Conservation (phyloP, 2,329 filamentous ascomycete species). For the Huntiella decipiens region DNA sequence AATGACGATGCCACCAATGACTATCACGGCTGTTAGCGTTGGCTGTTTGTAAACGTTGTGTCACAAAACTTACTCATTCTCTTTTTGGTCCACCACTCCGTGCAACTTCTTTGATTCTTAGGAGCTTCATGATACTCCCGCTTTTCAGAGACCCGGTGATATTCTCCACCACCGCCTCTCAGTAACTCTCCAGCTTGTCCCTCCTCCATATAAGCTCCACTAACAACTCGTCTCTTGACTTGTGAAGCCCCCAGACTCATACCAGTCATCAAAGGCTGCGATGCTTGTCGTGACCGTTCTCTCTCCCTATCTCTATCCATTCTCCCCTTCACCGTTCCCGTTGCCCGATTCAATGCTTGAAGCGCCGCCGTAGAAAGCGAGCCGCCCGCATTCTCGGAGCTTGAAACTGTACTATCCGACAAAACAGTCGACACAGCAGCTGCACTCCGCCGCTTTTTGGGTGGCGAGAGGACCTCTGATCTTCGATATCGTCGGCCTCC, state of each 20-base stretch:
- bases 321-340: neutral
- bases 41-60: neutral
- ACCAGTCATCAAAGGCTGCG: slow-evolving; percentile 16
- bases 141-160: slow-evolving; percentile 31
- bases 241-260: slow-evolving; percentile 23
- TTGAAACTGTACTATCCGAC: slow-evolving; percentile 1
- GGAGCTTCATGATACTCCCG: slow-evolving; percentile 19
- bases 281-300: neutral
- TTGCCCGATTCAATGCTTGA: neutral
- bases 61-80: slow-evolving; percentile 23
- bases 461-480: slow-evolving; percentile 1
- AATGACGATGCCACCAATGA: slow-evolving; percentile 35
- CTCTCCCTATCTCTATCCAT: neutral
- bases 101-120: slow-evolving; percentile 34
- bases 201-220: slow-evolving; percentile 51
- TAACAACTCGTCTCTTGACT: slow-evolving; percentile 45
- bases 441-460: neutral
- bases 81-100: slow-evolving; percentile 18
- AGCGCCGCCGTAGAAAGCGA: neutral
- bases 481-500: slow-evolving; percentile 3
- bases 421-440: neutral
- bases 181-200: slow-evolving; percentile 26
- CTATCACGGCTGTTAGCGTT: slow-evolving; percentile 17
- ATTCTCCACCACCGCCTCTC: slow-evolving; percentile 29
- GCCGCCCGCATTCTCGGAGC: neutral